phyloP scores from a whole-genome alignment of 1,139 yeast species.

The Candida gigantensis region DNA sequence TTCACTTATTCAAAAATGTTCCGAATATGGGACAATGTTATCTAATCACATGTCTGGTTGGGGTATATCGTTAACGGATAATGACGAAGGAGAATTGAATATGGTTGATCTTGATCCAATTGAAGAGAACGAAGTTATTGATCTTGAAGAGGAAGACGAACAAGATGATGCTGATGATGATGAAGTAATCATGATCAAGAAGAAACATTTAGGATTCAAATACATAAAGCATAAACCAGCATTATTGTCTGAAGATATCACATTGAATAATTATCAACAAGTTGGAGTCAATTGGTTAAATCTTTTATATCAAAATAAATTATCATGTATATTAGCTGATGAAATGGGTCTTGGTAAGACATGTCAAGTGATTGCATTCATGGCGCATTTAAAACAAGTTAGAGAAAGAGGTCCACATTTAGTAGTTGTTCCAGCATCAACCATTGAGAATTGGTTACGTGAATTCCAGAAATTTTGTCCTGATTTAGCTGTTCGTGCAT shows the following conservation, averaged over 20 bases:
- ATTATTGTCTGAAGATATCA: slow-evolving; percentile 60
- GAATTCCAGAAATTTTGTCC: slow-evolving; percentile 93
- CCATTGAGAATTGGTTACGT: slow-evolving; percentile 95
- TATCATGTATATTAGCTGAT: slow-evolving; percentile 94
- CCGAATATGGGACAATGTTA: slow-evolving; percentile 71
- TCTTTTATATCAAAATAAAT: slow-evolving; percentile 68
- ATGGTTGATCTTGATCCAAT: slow-evolving; percentile 42
- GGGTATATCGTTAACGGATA: slow-evolving; percentile 80
- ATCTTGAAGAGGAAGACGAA: slow-evolving; percentile 21
- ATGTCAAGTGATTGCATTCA: slow-evolving; percentile 91
- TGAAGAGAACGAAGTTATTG: slow-evolving; percentile 31
- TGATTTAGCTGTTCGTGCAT: slow-evolving; percentile 76
- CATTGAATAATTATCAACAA: slow-evolving; percentile 85
- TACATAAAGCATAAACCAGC: slow-evolving; percentile 76
- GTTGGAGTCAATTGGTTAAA: slow-evolving; percentile 95
- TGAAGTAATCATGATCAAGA: slow-evolving; percentile 27
- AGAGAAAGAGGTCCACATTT: slow-evolving; percentile 94
- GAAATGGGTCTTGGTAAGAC: slow-evolving; percentile 99
- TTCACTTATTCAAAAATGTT: slow-evolving; percentile 80
- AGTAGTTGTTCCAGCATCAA: slow-evolving; percentile 93
- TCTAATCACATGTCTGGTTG: slow-evolving; percentile 74
- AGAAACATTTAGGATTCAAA: slow-evolving; percentile 26
- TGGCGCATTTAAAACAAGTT: slow-evolving; percentile 83
- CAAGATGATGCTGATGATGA: slow-evolving; percentile 36
- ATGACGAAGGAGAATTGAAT: slow-evolving; percentile 65